Evolutionary conservation across 768 basidiomycete genomes (phyloP).

Genomic region (Leucocoprinus leucothites): DNA sequence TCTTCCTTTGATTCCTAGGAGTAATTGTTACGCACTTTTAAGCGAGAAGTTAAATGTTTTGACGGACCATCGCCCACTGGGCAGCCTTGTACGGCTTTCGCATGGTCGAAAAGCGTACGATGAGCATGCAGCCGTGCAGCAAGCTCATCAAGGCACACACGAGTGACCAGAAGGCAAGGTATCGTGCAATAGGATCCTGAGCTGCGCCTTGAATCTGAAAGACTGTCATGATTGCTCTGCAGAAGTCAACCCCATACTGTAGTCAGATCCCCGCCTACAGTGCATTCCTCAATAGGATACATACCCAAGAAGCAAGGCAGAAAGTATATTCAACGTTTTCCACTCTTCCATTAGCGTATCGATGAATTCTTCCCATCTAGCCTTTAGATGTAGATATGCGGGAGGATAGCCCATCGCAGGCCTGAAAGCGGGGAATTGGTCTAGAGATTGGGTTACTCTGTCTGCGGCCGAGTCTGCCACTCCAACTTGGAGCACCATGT

Average conservation of each 20-base stretch:
- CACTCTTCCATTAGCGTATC: conserved; percentile 26
- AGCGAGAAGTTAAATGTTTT: not conserved
- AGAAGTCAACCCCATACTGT: not conserved
- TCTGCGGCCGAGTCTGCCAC: conserved; percentile 5
- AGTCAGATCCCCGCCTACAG: too few species aligned
- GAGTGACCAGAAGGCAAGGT: conserved; percentile 50
- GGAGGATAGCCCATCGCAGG: conserved; percentile 11
- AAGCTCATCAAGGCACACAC: conserved; percentile 58
- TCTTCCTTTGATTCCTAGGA: conserved; percentile 47
- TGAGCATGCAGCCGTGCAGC: conserved; percentile 59
- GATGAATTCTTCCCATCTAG: conserved; percentile 26
- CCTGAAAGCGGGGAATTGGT: too few species aligned
- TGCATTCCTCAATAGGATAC: not conserved
- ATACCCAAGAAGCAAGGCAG: conserved; percentile 24
- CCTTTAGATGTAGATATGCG: conserved; percentile 17
- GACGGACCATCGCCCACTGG: conserved; percentile 52
- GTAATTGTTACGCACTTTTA: not conserved
- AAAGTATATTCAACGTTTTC: conserved; percentile 28
- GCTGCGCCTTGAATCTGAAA: conserved; percentile 34
- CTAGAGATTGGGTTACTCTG: too few species aligned
- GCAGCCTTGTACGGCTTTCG: conserved; percentile 56
- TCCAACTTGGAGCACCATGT: conserved; percentile 33
- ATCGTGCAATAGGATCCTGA: conserved; percentile 48
- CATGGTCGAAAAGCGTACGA: conserved; percentile 63
- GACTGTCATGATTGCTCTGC: conserved; percentile 27